Evolutionary conservation across 2,329 filamentous ascomycete genomes (phyloP).

Genomic region (Ciborinia camelliae): DNA sequence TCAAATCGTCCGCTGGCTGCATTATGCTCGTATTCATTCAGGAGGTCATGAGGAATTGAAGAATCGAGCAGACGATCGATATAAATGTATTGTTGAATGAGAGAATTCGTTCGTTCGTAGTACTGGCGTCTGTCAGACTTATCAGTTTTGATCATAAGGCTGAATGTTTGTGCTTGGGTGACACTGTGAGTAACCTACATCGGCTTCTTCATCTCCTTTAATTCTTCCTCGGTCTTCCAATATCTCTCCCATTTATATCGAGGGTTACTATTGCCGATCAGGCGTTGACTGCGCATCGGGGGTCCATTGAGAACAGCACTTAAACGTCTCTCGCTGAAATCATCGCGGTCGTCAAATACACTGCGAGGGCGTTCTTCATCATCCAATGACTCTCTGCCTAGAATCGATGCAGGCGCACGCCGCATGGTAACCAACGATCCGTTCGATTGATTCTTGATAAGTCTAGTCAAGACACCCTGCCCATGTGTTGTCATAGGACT

Average conservation of each 20-base stretch:
- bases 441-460: constrained; percentile 35
- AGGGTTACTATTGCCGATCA: constrained; percentile 87
- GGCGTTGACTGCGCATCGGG: constrained; percentile 74
- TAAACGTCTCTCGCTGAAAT: constrained; percentile 54
- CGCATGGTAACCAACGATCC: constrained; percentile 29
- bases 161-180: constrained; percentile 4
- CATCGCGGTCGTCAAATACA: constrained; percentile 26
- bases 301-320: constrained; percentile 60
- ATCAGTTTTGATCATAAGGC: constrained; percentile 24
- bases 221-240: constrained; percentile 75
- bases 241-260: constrained; percentile 79
- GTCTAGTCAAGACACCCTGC: constrained; percentile 30
- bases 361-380: constrained; percentile 32
- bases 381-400: constrained; percentile 26
- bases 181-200: constrained; percentile 46
- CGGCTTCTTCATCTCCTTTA: constrained; percentile 68
- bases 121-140: constrained; percentile 61
- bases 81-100: constrained; percentile 89
- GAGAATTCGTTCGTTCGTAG: constrained; percentile 83
- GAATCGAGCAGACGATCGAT: constrained; percentile 90
- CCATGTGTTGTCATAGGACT: constrained; percentile 37
- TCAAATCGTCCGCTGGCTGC: constrained; percentile 45
- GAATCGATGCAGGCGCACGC: constrained; percentile 23
- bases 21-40: constrained; percentile 77
- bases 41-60: constrained; percentile 83